These are phyloP conservation scores for Penicillium palitans DNA, from an alignment of 2,329 filamentous ascomycete species.

Conservation along the genomic window DNA sequence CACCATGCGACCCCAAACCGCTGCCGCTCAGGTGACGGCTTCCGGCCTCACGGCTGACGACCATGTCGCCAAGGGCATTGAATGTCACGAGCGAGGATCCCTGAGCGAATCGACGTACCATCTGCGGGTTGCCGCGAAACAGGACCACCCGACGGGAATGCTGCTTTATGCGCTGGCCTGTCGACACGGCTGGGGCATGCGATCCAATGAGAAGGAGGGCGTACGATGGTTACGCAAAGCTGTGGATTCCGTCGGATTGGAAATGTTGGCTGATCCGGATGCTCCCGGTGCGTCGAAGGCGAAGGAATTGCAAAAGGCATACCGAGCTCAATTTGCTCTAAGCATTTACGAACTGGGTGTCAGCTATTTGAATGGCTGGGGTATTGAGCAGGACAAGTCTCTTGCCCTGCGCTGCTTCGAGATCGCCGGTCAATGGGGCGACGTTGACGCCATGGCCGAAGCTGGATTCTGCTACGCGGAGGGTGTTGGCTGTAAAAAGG, in stretches of 20 bases:
- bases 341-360: slow-evolving; percentile 96
- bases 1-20: slow-evolving; percentile 51
- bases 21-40: slow-evolving; percentile 30
- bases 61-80: slow-evolving; percentile 85
- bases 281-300: slow-evolving; percentile 51
- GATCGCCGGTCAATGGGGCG: slow-evolving; percentile 93
- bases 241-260: slow-evolving; percentile 76
- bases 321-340: slow-evolving; percentile 89
- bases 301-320: slow-evolving; percentile 70
- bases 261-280: slow-evolving; percentile 75
- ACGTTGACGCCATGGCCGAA: slow-evolving; percentile 89
- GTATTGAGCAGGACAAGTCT: slow-evolving; percentile 85
- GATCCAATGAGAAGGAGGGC: slow-evolving; percentile 83
- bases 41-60: slow-evolving; percentile 63
- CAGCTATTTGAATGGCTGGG: slow-evolving; percentile 98
- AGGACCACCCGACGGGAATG: slow-evolving; percentile 90
- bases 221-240: slow-evolving; percentile 91
- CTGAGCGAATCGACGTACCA: slow-evolving; percentile 96
- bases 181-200: slow-evolving; percentile 97
- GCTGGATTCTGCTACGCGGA: slow-evolving; percentile 96
- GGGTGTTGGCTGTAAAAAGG: slow-evolving; percentile 91
- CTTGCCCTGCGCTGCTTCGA: slow-evolving; percentile 92
- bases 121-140: slow-evolving; percentile 80
- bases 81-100: slow-evolving; percentile 82
- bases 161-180: slow-evolving; percentile 92